Conservation (phyloP, 1,284 basidiomycete species). For the Sanguinoderma infundibulare region DNA sequence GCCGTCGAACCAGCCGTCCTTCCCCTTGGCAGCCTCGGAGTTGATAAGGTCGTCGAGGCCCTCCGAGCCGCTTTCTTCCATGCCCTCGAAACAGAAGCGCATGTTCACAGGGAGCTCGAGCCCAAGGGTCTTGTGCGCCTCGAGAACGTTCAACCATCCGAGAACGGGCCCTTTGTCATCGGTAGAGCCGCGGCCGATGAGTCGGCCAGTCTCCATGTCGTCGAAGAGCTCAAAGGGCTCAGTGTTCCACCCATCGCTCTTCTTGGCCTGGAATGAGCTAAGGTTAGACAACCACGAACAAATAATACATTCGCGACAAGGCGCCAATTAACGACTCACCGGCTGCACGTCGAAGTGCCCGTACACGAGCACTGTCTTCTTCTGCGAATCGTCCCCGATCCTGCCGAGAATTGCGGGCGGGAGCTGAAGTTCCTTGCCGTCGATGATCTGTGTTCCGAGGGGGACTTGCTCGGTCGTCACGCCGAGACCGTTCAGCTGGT, state of each 20-base stretch:
- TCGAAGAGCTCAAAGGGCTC: slow-evolving; percentile 87
- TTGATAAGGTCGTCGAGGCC: slow-evolving; percentile 92
- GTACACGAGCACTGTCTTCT: slow-evolving; percentile 93
- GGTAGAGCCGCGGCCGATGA: slow-evolving; percentile 90
- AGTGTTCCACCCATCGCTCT: slow-evolving; percentile 90
- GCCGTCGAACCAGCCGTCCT: slow-evolving; percentile 82
- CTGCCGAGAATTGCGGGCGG: slow-evolving; percentile 90
- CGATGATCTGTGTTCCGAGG: slow-evolving; percentile 84
- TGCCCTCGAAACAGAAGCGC: slow-evolving; percentile 95
- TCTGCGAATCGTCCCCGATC: slow-evolving; percentile 82
- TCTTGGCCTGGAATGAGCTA: slow-evolving; percentile 64
- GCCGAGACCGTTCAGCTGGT: slow-evolving; percentile 74
- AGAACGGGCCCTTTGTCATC: slow-evolving; percentile 95
- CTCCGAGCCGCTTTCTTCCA: slow-evolving; percentile 97
- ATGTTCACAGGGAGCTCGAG: slow-evolving; percentile 93
- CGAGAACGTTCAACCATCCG: slow-evolving; percentile 95
- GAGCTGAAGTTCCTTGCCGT: slow-evolving; percentile 78
- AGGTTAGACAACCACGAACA: neutral
- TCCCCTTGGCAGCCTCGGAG: slow-evolving; percentile 72
- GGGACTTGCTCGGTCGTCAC: slow-evolving; percentile 76
- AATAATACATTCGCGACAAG: no score
- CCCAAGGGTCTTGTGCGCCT: slow-evolving; percentile 80
- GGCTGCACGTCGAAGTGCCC: slow-evolving; percentile 91
- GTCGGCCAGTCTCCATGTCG: slow-evolving; percentile 68
- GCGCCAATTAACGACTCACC: slow-evolving; percentile 44